Conservation (phyloP, 2,329 filamentous ascomycete genomes). For the Phoma sp. region DNA sequence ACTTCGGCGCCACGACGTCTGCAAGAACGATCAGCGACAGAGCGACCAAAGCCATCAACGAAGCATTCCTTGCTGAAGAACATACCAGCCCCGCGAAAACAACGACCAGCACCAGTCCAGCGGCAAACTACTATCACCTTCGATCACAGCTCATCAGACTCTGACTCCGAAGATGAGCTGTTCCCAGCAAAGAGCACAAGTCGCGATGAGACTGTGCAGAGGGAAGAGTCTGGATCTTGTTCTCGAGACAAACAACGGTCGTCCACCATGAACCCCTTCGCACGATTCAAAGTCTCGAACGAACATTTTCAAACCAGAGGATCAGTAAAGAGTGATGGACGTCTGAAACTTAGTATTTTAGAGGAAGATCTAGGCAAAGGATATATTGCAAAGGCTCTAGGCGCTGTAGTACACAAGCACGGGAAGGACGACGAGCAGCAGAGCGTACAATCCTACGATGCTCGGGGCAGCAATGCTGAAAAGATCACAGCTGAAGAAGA, state of each 20-base stretch:
- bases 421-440: constrained; percentile 51
- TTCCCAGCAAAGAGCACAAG: constrained; percentile 25
- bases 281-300: constrained; percentile 68
- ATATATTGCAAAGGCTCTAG: constrained; percentile 76
- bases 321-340: constrained; percentile 72
- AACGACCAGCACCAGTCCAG: constrained; percentile 22
- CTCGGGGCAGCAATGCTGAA: constrained; percentile 9
- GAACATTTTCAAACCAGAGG: constrained; percentile 71
- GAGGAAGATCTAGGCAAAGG: constrained; percentile 74
- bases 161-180: constrained; percentile 35
- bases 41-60: constrained; percentile 36
- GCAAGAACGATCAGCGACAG: constrained; percentile 40
- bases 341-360: constrained; percentile 71
- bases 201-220: constrained; percentile 19
- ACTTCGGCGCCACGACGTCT: constrained; percentile 25
- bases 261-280: constrained; percentile 48
- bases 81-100: constrained; percentile 19
- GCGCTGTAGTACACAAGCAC: constrained; percentile 67
- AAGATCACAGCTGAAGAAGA: constrained; percentile 45
- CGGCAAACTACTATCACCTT: constrained; percentile 39
- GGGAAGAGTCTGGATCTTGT: constrained; percentile 8
- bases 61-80: constrained; percentile 32
- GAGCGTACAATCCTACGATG: constrained; percentile 31
- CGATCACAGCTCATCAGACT: constrained; percentile 30
- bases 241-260: constrained; percentile 14